A percentile compares a stretch with the other conserved stretches of the same genome.
Evolutionary conservation across 31 red algal genomes (phyloP).

Genomic region (Odonthalia washingtoniensis): DNA sequence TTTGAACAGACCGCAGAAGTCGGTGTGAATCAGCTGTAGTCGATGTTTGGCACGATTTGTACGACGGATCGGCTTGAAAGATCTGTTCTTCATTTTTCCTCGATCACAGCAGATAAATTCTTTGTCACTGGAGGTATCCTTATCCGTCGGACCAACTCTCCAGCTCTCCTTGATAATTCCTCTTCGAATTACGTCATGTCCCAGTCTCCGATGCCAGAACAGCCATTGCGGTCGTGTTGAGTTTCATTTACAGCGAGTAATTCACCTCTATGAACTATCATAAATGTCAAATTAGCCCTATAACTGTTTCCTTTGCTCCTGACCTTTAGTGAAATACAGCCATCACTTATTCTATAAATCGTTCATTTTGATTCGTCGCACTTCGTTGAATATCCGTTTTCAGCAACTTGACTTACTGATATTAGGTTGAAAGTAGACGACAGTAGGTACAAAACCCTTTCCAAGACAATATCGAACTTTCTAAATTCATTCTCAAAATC

Average conservation of each 20-base stretch:
- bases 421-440: not conserved
- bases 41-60: not conserved
- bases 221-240: too few species aligned
- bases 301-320: not conserved
- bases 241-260: not conserved
- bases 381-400: not conserved
- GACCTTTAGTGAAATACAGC: not conserved
- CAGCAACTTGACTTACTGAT: not conserved
- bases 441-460: not conserved
- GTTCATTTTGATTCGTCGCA: not conserved
- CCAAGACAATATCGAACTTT: not conserved
- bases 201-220: not conserved
- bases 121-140: not conserved
- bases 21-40: conserved; percentile 11
- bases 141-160: not conserved
- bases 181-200: not conserved
- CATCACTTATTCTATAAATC: not conserved
- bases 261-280: not conserved
- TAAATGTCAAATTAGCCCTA: not conserved
- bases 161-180: not conserved
- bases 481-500: not conserved
- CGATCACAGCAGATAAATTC: not conserved
- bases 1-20: conserved; percentile 7
- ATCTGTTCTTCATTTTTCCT: not conserved
- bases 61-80: not conserved